A percentile compares a stretch with the other conserved stretches of the same genome.
phyloP scores from a whole-genome alignment of 2,329 filamentous ascomycete species.

The Curvularia sp. region DNA sequence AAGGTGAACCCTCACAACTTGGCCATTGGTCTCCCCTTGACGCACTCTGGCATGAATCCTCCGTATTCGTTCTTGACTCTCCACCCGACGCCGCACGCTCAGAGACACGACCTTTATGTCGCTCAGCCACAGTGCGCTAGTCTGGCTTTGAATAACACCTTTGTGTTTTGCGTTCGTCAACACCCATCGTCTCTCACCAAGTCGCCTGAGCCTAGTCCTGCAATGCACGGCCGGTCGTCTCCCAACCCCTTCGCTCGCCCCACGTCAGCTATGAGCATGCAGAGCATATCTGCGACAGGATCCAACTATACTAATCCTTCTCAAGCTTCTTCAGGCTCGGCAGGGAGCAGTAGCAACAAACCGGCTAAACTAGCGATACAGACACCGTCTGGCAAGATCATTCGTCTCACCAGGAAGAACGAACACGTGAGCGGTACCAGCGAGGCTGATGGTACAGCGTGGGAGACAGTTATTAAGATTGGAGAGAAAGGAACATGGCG shows the following conservation, averaged over 20 bases:
- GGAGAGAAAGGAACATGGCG: conserved; percentile 82
- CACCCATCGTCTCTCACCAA: conserved; percentile 71
- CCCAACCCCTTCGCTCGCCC: conserved; percentile 63
- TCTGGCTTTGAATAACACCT: conserved; percentile 93
- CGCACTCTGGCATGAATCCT: conserved; percentile 91
- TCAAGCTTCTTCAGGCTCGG: conserved; percentile 62
- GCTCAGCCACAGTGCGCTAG: conserved; percentile 92
- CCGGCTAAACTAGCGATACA: conserved; percentile 96
- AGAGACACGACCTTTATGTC: conserved; percentile 95
- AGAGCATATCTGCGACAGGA: conserved; percentile 60
- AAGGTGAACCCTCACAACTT: conserved; percentile 94
- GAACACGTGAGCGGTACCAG: conserved; percentile 64
- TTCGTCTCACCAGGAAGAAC: conserved; percentile 83
- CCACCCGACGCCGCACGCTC: conserved; percentile 96
- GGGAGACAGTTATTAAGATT: conserved; percentile 92
- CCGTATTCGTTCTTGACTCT: conserved; percentile 91
- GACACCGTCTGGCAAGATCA: conserved; percentile 91
- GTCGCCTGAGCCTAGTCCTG: conserved; percentile 45
- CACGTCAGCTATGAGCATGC: conserved; percentile 66
- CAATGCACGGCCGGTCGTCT: conserved; percentile 55
- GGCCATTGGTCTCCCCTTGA: conserved; percentile 86
- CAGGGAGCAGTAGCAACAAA: conserved; percentile 69
- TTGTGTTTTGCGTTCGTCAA: conserved; percentile 94
- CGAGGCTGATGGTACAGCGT: conserved; percentile 75
- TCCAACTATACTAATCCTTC: conserved; percentile 64